Conservation (phyloP, 1,284 basidiomycete species). For the Apiotrichum mycotoxinovorans region DNA sequence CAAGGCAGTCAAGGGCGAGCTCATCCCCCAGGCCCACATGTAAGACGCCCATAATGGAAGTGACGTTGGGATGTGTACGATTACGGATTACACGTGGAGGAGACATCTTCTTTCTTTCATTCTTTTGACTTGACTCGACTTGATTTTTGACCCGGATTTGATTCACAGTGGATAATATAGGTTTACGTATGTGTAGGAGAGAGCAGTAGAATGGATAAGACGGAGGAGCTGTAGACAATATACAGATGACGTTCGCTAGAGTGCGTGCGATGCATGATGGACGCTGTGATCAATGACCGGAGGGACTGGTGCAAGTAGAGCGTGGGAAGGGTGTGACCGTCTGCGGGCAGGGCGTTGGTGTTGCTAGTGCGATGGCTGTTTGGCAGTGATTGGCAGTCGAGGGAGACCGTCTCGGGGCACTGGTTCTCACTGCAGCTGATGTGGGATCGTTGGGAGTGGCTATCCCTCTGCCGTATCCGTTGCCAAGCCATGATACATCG, state of each 20-base stretch:
- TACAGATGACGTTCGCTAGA: not conserved
- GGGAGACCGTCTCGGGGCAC: no score
- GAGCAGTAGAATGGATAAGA: no score
- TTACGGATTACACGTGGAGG: not conserved
- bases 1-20: slow-evolving; percentile 70
- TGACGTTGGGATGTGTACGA: not conserved
- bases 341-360: not conserved
- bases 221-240: not conserved
- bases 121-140: no score
- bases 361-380: not conserved
- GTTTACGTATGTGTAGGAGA: not conserved
- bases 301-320: not conserved
- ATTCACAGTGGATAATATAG: not conserved
- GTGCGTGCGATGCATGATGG: not conserved
- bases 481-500: no score
- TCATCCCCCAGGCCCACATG: slow-evolving; percentile 2
- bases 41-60: not conserved
- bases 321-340: not conserved
- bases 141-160: no score
- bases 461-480: no score
- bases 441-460: no score
- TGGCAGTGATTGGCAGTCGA: no score
- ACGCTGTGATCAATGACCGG: not conserved
- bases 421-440: no score
- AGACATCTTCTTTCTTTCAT: not conserved